Evolutionary conservation across 2,329 filamentous ascomycete species (phyloP), one percentile per base, ranked within the genome.

Genomic region (Exophiala dermatitidis): DNA sequence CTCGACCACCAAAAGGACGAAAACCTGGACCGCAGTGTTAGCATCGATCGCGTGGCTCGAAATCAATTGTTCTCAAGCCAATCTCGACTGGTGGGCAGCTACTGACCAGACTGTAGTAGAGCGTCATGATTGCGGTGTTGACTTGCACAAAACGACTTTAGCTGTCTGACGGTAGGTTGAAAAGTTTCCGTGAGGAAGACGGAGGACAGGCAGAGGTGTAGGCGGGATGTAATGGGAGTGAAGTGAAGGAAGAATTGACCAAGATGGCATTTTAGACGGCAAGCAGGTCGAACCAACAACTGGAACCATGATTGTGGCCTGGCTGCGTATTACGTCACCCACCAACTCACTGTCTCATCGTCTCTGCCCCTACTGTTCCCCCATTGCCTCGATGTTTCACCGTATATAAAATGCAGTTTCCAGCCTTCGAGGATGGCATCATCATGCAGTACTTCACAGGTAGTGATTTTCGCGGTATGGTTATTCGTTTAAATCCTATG

Each of bases 91-190:
- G 12, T 48, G 29, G 32, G 31, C 5, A 30, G 31, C 5, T 28
- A 56, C 53, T 31, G 48, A 57, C 50, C 45, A 58, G 53, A 41
- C 77, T 83, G 75, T 83, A 84, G 72, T 85, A 85, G 67, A 85
- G 80, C 67, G 82, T 85, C 82, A 85, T 85, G 62, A 64, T 79
- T 72, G 68, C 69, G 66, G 60, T 40, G 38, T 50, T 28, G 28
- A 34, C 19, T 44, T 41, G 7, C 30, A 12, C 10, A 46, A 46
- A 32, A 30, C 32, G 44, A 28, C 6, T 41, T 26, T 41, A 28
- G 38, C 9, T 45, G n/a, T 31, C 28, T 31, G 12, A n/a, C 19
- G 19, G 19, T 19, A 19, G 19, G 19, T 19, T 19, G 19, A 19
- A 19, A 19, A 19, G 19, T 19, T 19, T 19, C 19, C 19, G 19